A percentile compares a stretch with the other conserved stretches of the same genome.
phyloP scores from a whole-genome alignment of 106 monocot genomes.

The Acorus calamus region DNA sequence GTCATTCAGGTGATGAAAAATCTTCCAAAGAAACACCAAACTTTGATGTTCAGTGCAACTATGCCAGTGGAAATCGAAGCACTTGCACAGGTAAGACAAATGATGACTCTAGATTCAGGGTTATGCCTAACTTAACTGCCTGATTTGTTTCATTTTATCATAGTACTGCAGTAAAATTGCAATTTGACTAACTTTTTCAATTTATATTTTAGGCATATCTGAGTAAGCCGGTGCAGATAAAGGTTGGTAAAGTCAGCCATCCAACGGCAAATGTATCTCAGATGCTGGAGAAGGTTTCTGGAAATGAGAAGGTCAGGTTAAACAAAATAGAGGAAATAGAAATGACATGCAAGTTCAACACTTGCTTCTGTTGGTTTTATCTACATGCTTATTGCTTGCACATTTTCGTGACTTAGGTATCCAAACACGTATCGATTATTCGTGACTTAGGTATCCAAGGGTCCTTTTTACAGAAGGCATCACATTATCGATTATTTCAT shows the following conservation, averaged over 20 bases:
- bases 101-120: not conserved
- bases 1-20: conserved; percentile 36
- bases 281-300: conserved; percentile 40
- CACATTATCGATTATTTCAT: no score
- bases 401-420: not conserved
- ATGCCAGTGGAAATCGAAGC: conserved; percentile 58
- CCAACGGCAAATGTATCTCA: conserved; percentile 61
- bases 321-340: no score
- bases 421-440: no score
- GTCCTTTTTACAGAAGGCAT: no score
- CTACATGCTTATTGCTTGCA: not conserved
- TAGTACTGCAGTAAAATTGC: no score
- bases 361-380: conserved; percentile 2
- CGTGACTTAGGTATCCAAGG: no score
- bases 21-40: conserved; percentile 57
- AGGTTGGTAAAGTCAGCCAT: conserved; percentile 57
- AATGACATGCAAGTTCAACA: not conserved
- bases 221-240: conserved; percentile 36
- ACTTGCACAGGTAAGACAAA: conserved; percentile 43
- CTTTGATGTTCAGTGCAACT: conserved; percentile 58
- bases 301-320: conserved; percentile 41
- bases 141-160: no score
- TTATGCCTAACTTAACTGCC: no score
- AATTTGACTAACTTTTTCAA: not conserved
- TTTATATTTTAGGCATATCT: conserved; percentile 38